Conservation (phyloP, 768 basidiomycete genomes). For the Tricholoma flavovirens region DNA sequence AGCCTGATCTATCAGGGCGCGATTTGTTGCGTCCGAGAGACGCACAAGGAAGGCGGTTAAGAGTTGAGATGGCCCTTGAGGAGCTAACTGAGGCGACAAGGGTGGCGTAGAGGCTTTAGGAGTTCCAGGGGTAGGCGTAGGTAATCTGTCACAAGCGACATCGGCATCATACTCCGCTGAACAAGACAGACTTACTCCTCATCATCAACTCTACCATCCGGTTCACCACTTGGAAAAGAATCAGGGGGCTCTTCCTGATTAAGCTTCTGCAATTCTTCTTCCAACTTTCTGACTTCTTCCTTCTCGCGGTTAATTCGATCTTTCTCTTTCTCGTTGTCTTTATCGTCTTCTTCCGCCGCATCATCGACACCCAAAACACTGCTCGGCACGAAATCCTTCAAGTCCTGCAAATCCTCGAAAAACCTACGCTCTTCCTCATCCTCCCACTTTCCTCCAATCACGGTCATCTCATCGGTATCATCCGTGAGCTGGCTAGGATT, state of each 20-base stretch:
- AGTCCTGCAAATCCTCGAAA: constrained; percentile 88
- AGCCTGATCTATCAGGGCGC: constrained; percentile 83
- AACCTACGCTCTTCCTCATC: constrained; percentile 95
- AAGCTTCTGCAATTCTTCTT: constrained; percentile 71
- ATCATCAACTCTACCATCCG: constrained; percentile 21
- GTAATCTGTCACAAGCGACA: constrained; percentile 22
- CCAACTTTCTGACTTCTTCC: constrained; percentile 69
- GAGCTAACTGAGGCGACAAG: constrained; percentile 63
- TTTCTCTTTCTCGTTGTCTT: constrained; percentile 47
- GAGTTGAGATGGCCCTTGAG: constrained; percentile 90
- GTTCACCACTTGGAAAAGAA: constrained; percentile 5
- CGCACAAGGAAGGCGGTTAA: constrained; percentile 86
- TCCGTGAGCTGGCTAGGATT: constrained; percentile 30
- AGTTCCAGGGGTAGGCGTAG: constrained; percentile 65
- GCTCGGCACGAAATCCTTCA: constrained; percentile 88
- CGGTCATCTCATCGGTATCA: constrained; percentile 51
- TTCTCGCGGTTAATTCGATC: constrained; percentile 48
- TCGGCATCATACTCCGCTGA: constrained; percentile 13
- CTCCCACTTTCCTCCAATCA: constrained; percentile 86
- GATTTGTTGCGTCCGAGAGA: constrained; percentile 91
- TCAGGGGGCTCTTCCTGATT: constrained; percentile 22
- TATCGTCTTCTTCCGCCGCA: constrained; percentile 37
- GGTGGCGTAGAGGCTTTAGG: constrained; percentile 58
- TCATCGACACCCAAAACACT: constrained; percentile 76
- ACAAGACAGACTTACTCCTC: constrained; percentile 33